A percentile compares a stretch with the other conserved stretches of the same genome.
Evolutionary conservation across 768 basidiomycete species (phyloP).

Genomic region (Pisolithus marmoratus): DNA sequence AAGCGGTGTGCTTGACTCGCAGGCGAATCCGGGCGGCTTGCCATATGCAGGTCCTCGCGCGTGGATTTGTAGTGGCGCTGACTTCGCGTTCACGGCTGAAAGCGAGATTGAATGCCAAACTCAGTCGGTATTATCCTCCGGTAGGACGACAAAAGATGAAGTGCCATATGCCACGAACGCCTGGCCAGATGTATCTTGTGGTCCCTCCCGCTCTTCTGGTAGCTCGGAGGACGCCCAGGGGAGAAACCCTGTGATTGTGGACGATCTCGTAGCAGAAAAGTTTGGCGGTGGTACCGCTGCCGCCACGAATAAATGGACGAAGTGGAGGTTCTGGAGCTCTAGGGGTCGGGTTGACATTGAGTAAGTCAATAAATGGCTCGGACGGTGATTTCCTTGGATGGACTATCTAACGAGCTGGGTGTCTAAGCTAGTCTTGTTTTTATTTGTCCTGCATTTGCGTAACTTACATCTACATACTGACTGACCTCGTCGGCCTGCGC

Average conservation of each 20-base stretch:
- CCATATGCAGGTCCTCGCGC: slow-evolving; percentile 17
- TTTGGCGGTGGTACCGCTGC: background rate
- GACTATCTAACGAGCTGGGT: background rate
- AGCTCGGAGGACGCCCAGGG: background rate
- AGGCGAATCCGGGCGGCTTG: slow-evolving; percentile 6
- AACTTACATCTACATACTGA: background rate
- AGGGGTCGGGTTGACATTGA: background rate
- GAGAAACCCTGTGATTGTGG: background rate
- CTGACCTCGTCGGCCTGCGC: background rate
- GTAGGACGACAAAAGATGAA: background rate
- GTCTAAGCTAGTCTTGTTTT: background rate
- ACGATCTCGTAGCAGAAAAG: background rate
- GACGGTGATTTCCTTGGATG: too few relatives aligned
- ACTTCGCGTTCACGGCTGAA: slow-evolving; percentile 25
- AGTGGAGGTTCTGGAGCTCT: slow-evolving; percentile 4
- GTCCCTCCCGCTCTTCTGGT: background rate
- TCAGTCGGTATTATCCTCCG: background rate
- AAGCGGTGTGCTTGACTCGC: slow-evolving; percentile 28
- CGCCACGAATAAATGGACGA: background rate
- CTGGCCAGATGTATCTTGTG: too few relatives aligned
- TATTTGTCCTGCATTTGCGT: background rate
- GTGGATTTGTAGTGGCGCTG: slow-evolving; percentile 27
- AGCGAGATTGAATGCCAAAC: background rate
- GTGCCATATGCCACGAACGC: too few relatives aligned
- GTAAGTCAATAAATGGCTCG: background rate